A percentile compares a stretch with the other conserved stretches of the same genome.
phyloP scores from a whole-genome alignment of 2,329 filamentous ascomycete genomes.

The Colletotrichum sp. region DNA sequence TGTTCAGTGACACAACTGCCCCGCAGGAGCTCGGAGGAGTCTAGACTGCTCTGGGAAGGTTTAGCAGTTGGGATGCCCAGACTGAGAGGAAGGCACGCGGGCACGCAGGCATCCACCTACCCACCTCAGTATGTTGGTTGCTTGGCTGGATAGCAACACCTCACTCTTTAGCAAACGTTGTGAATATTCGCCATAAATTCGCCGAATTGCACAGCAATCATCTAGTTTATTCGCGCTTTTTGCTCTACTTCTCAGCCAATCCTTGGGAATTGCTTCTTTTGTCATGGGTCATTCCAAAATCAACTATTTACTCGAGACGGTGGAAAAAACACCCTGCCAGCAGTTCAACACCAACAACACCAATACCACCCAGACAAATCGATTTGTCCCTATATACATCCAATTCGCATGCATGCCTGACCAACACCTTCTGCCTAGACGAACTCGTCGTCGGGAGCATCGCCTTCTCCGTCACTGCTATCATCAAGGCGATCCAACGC shows the following conservation, averaged over 20 bases:
- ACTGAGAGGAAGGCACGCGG: background rate
- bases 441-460: background rate
- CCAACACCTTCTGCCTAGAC: background rate
- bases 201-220: background rate
- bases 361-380: background rate
- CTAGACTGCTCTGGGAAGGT: background rate
- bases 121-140: background rate
- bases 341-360: background rate
- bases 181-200: background rate
- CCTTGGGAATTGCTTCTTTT: background rate
- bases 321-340: background rate
- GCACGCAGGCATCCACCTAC: background rate
- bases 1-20: slow-evolving; percentile 1
- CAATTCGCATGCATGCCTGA: background rate
- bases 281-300: background rate
- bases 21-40: background rate
- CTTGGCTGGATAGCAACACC: background rate
- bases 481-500: slow-evolving; percentile 75
- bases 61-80: background rate
- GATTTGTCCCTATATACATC: background rate
- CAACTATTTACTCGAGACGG: background rate
- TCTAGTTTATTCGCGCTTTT: background rate
- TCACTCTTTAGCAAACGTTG: background rate
- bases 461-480: background rate
- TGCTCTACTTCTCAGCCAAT: background rate